Conservation (phyloP, 129 eudicot species). For the Rutidosis leptorrhynchoides region DNA sequence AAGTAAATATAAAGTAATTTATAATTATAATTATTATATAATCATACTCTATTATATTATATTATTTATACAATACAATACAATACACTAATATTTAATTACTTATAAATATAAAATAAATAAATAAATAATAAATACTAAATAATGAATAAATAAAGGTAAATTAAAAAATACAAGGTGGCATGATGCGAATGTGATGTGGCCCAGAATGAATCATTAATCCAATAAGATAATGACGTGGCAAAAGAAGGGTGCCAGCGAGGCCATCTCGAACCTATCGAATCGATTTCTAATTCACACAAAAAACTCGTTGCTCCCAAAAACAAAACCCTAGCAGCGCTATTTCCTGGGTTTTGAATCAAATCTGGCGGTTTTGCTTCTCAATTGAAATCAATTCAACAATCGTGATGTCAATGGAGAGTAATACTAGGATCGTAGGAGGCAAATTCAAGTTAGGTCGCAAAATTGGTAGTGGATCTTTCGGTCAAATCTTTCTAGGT, state of each 20-base stretch:
- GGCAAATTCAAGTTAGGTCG: slow-evolving; percentile 84
- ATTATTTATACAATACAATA: too few relatives aligned
- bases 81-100: too few relatives aligned
- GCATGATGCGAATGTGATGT: not conserved
- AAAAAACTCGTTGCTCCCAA: not conserved
- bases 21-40: too few relatives aligned
- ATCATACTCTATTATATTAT: too few relatives aligned
- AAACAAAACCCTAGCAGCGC: slow-evolving; percentile 6
- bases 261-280: not conserved
- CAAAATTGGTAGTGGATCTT: slow-evolving; percentile 88
- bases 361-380: not conserved
- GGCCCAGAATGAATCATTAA: not conserved
- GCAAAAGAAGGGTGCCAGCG: not conserved
- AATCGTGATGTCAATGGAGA: not conserved
- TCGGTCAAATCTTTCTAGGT: slow-evolving; percentile 66
- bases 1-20: too few relatives aligned
- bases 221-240: not conserved
- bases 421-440: slow-evolving; percentile 50
- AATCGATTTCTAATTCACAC: not conserved
- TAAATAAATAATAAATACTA: too few relatives aligned
- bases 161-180: not conserved
- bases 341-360: not conserved
- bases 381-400: not conserved
- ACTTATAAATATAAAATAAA: too few relatives aligned
- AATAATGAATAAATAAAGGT: too few relatives aligned